These are phyloP conservation scores for carrot (Daucus carota) DNA, from an alignment of 129 eudicot species.

Conservation along the genomic window DNA sequence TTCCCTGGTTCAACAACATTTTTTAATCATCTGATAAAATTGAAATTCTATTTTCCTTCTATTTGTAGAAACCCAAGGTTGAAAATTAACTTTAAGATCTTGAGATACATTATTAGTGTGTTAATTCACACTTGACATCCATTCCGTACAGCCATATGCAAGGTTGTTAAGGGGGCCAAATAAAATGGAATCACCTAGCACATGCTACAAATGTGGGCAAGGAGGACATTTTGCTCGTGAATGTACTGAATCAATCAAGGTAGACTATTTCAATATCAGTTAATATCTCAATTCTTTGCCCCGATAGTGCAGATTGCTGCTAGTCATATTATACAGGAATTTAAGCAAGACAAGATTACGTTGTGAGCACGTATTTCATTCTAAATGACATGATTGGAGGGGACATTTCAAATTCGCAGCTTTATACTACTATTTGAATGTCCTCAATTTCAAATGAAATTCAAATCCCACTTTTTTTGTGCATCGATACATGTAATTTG, in stretches of 20 bases:
- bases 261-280: background rate
- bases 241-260: conserved; percentile 25
- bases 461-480: no score
- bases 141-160: background rate
- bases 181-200: conserved; percentile 21
- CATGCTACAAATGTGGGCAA: conserved; percentile 72
- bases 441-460: no score
- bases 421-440: no score
- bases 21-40: background rate
- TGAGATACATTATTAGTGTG: background rate
- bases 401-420: no score
- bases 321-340: background rate
- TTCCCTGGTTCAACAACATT: background rate
- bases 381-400: no score
- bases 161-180: background rate
- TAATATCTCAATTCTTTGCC: background rate
- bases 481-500: no score
- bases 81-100: background rate
- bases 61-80: background rate
- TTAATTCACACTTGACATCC: conserved; percentile 4
- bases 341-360: background rate
- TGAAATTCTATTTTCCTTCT: background rate
- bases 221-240: conserved; percentile 81
- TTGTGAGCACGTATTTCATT: no score
- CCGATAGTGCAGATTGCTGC: background rate